Evolutionary conservation across 495 filamentous ascomycete genomes (phyloP), one percentile per base, ranked within the genome.

Genomic region (Penicillium cosmopolitanum): DNA sequence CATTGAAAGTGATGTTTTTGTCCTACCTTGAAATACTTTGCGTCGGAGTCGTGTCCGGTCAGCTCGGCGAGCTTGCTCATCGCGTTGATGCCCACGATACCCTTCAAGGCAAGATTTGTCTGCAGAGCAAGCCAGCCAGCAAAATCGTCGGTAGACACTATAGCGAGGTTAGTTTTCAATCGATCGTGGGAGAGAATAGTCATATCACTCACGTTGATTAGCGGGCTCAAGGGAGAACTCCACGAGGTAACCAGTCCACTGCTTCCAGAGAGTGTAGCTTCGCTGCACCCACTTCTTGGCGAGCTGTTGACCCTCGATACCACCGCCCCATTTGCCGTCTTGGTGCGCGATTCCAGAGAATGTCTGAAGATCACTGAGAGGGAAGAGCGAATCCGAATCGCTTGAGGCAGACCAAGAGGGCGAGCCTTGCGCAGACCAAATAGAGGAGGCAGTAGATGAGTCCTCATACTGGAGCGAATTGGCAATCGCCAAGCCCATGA

Each of bases 61-160:
- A 93, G 71, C 33, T 82, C 82, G 8, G 94, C 84, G 31, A 98
- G 83, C 66, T 93, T 87, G 71, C 87, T 87, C 91, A 98, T 96
- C 48, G 94, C 94, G 67, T 89, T 89, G 76, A 98, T 96, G 36
- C 94, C 94, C 62, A 98, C 83, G 64, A 98, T 96, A 6, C 93
- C 94, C 68, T 97, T 98, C 28, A 98, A 75, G 1, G 94, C 94
- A 8, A 98, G 79, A 63, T 98, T 98, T 1, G 94, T 96, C 70
- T 97, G 93, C 52, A 96, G 88, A 28, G 91, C 87, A 46, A 98
- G 82, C 85, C 91, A 95, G 42, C 94, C 94, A 31, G 94, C 94
- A 71, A 98, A 98, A 72, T 98, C 94, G 70, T 98, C 94, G 5
- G 94, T 98, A 28, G 86, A 94, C 10, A 97, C 77, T 44, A 44